These are phyloP conservation scores for Penicillium arizonense DNA, from an alignment of 495 filamentous ascomycete species.

Conservation along the genomic window DNA sequence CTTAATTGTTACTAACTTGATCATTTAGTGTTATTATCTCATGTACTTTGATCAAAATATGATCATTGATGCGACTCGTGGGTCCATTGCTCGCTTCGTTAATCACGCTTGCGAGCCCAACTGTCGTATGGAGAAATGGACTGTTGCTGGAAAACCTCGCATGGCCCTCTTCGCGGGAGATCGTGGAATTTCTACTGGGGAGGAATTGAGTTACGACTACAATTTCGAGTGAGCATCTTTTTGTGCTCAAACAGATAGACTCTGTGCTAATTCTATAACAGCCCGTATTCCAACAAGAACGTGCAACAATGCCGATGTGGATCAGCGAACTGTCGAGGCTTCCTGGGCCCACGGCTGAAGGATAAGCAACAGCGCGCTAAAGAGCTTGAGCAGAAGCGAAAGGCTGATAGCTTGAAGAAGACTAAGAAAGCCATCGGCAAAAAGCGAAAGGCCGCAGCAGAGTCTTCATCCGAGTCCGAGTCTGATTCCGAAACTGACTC, in stretches of 20 bases:
- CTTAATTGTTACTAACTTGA: conserved; percentile 9
- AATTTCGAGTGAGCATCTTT: conserved; percentile 73
- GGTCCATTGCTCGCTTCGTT: conserved; percentile 94
- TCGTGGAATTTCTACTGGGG: conserved; percentile 82
- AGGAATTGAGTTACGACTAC: conserved; percentile 99
- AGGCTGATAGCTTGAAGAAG: conserved; percentile 32
- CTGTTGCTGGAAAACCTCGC: conserved; percentile 88
- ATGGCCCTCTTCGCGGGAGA: conserved; percentile 98
- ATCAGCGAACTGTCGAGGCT: conserved; percentile 70
- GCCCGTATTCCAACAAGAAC: conserved; percentile 75
- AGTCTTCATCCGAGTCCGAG: not conserved
- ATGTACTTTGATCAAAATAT: conserved; percentile 99
- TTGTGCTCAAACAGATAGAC: not conserved
- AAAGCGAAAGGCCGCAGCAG: conserved; percentile 31
- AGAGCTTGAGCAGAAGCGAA: conserved; percentile 28
- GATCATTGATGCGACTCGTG: conserved; percentile 96
- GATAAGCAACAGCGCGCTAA: conserved; percentile 45
- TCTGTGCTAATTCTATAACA: conserved; percentile 17
- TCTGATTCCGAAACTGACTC: too few relatives aligned
- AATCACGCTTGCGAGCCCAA: conserved; percentile 99
- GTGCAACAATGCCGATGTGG: conserved; percentile 84
- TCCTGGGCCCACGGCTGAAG: conserved; percentile 71
- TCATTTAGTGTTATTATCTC: conserved; percentile 81
- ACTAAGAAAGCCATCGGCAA: conserved; percentile 31
- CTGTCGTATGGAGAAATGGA: conserved; percentile 96